phyloP scores from a whole-genome alignment of 1,284 basidiomycete species.

The Fomitopsis schrenkii region DNA sequence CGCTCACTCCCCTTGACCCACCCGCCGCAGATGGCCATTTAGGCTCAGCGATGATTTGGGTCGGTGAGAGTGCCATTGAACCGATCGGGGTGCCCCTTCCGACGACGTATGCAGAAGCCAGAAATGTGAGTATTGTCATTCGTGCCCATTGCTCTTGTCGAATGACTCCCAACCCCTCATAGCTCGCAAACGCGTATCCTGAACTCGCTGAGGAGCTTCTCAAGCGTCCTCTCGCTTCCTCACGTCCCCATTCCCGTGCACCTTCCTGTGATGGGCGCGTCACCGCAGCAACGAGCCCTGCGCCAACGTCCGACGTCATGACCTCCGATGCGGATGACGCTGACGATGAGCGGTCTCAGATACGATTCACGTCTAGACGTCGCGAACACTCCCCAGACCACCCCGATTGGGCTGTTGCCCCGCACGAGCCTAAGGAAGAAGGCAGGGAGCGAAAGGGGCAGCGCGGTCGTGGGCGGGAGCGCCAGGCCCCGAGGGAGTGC shows the following conservation, averaged over 20 bases:
- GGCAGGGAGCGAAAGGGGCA: conserved; percentile 43
- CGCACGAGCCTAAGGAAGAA: conserved; percentile 12
- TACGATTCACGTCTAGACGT: not conserved
- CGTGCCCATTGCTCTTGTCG: not conserved
- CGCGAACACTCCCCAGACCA: conserved; percentile 14
- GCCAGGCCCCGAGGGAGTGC: conserved; percentile 21
- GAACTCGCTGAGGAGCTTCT: conserved; percentile 13
- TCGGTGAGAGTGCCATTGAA: conserved; percentile 12
- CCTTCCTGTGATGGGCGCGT: not conserved
- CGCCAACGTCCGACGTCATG: not conserved
- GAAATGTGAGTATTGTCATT: conserved; percentile 19
- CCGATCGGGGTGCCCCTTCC: conserved; percentile 15
- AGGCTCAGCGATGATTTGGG: conserved; percentile 2
- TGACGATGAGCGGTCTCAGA: not conserved
- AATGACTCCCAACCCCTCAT: not conserved
- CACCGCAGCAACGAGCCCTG: not conserved
- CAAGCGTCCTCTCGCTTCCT: conserved; percentile 11
- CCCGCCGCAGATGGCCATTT: not conserved
- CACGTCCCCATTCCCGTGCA: not conserved
- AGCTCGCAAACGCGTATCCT: conserved; percentile 16
- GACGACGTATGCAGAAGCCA: conserved; percentile 24
- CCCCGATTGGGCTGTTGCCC: conserved; percentile 23
- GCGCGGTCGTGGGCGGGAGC: conserved; percentile 42
- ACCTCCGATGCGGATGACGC: not conserved
- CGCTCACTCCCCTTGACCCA: not conserved